Evolutionary conservation across 495 filamentous ascomycete genomes (phyloP), one percentile per base, ranked within the genome.

Genomic region (Podospora pseudocomata): DNA sequence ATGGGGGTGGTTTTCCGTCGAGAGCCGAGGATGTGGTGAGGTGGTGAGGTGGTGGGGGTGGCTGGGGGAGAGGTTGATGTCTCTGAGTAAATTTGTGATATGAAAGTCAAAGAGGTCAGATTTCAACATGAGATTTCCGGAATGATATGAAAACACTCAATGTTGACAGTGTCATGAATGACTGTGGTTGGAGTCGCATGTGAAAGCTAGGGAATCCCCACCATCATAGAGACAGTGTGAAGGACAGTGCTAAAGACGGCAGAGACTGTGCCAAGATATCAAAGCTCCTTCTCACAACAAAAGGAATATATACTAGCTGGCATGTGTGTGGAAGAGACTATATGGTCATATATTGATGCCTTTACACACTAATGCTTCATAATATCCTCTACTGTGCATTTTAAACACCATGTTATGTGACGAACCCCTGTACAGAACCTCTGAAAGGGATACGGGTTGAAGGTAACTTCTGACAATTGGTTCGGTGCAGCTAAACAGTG

Each of bases 141-240:
- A 7, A 61, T 61, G 59, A 61, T 18, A 9, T 20, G 56, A 27
- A 27, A 58, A 58, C n/a, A 58, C n/a, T 58, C n/a, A 58, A 20
- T 3, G 56, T 58, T 58, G 56, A 9, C 19, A 20, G n/a, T 20
- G 1, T 58, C 18, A 20, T 20, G 5, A 20, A n/a, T 58, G 56
- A 58, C 56, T 20, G 23, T 58, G n/a, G 56, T 58, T 61, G 23
- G 30, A 61, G 59, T 61, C 30, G 59, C 59, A 61, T 61, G 59
- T 61, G 59, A 61, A 61, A 61, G 59, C 56, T 2, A 28, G 27
- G 59, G 59, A 61, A 61, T 9, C 59, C 23, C n/a, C 39, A 49
- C 39, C 39, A 49, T 49, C 19, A 58, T 58, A 58, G 5, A 27
- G n/a, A 58, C 23, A 20, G 23, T 58, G n/a, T n/a, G 23, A 9